Conservation (phyloP, 306 rosid species). For the Castanopsis chinensis region DNA sequence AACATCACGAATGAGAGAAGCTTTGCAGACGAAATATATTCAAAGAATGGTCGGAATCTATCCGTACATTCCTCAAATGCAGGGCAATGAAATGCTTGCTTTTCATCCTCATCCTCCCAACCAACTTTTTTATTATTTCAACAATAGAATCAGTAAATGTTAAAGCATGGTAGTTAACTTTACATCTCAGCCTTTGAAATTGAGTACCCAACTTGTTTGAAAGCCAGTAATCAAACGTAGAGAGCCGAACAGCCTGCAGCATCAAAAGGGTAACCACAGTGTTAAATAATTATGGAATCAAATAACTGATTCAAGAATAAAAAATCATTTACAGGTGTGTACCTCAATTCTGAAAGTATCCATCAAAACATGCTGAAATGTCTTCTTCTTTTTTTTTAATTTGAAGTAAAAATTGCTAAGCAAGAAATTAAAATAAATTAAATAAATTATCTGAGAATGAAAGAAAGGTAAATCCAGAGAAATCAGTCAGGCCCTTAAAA, state of each 20-base stretch:
- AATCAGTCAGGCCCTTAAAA: not conserved
- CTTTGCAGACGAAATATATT: too few species aligned
- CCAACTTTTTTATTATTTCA: constrained; percentile 57
- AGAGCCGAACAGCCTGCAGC: constrained; percentile 72
- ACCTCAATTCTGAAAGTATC: not conserved
- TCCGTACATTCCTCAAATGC: constrained; percentile 68
- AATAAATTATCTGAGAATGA: not conserved
- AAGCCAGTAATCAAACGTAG: constrained; percentile 91
- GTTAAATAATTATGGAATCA: constrained; percentile 11
- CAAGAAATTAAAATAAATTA: not conserved
- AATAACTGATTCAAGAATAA: not conserved
- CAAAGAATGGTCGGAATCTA: not conserved
- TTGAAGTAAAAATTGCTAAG: not conserved
- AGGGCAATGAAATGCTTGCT: constrained; percentile 77
- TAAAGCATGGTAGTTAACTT: constrained; percentile 85
- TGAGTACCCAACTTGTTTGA: constrained; percentile 61
- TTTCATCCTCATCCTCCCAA: constrained; percentile 69
- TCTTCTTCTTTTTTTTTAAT: not conserved
- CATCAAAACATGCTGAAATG: not conserved
- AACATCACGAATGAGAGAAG: too few species aligned
- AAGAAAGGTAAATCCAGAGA: not conserved
- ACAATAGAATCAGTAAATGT: constrained; percentile 63
- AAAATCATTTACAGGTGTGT: not conserved
- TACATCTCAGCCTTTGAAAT: constrained; percentile 79
- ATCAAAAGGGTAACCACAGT: not conserved